phyloP scores from a whole-genome alignment of 176 grass and related monocot species.

The Cenchrus fungigraminus region DNA sequence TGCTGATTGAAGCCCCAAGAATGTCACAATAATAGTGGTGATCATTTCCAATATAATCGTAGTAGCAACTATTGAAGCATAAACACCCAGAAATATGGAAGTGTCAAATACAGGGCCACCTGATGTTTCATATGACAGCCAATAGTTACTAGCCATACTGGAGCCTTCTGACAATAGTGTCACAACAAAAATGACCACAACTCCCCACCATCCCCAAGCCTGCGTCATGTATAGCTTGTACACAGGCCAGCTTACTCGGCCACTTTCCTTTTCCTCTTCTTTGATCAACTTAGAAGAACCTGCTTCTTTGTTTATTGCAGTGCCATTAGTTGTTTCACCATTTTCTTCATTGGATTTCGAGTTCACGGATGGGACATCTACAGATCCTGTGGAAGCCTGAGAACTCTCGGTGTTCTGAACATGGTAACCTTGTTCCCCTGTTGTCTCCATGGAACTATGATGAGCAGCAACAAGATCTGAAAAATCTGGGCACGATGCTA shows the following conservation, averaged over 20 bases:
- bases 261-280: conserved; percentile 84
- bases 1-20: conserved; percentile 77
- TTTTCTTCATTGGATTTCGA: conserved; percentile 29
- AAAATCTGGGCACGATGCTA: conserved; percentile 65
- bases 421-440: conserved; percentile 44
- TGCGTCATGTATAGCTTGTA: conserved; percentile 86
- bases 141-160: conserved; percentile 87
- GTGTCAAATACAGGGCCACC: conserved; percentile 55
- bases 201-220: conserved; percentile 93
- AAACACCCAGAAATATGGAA: conserved; percentile 79
- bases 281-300: conserved; percentile 73
- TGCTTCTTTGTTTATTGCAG: conserved; percentile 45
- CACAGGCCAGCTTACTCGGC: conserved; percentile 69
- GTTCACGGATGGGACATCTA: neutral
- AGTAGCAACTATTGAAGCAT: conserved; percentile 56
- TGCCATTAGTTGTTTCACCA: neutral
- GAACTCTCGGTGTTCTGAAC: conserved; percentile 39
- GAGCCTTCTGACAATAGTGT: conserved; percentile 61
- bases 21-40: conserved; percentile 60
- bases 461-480: conserved; percentile 80
- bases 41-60: conserved; percentile 59
- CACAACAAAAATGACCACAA: conserved; percentile 40
- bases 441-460: conserved; percentile 85
- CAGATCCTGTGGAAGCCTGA: conserved; percentile 14
- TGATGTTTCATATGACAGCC: conserved; percentile 92